phyloP scores from a whole-genome alignment of 495 filamentous ascomycete genomes.

The Talaromyces adpressus region DNA sequence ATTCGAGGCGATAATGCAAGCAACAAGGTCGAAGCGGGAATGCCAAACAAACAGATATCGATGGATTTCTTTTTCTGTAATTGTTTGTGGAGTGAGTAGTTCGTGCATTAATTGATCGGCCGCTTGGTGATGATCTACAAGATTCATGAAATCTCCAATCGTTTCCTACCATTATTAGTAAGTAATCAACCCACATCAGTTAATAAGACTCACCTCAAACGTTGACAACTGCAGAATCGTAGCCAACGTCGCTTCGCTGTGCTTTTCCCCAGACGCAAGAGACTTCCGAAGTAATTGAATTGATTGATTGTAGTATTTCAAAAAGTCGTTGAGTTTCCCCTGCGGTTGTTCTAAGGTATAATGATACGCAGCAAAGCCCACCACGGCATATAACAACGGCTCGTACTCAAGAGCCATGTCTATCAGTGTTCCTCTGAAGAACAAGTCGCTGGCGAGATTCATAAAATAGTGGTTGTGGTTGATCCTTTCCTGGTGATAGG shows the following conservation, averaged over 20 bases:
- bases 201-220: slow-evolving; percentile 64
- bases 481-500: slow-evolving; percentile 68
- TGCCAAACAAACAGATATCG: slow-evolving; percentile 81
- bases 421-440: slow-evolving; percentile 64
- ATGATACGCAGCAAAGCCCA: slow-evolving; percentile 89
- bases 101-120: slow-evolving; percentile 74
- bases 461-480: slow-evolving; percentile 76
- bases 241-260: slow-evolving; percentile 68
- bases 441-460: slow-evolving; percentile 56
- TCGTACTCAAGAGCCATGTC: slow-evolving; percentile 71
- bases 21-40: slow-evolving; percentile 78
- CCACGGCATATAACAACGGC: slow-evolving; percentile 78
- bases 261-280: slow-evolving; percentile 59
- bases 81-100: slow-evolving; percentile 69
- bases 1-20: slow-evolving; percentile 72
- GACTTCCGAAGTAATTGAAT: slow-evolving; percentile 68
- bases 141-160: slow-evolving; percentile 87
- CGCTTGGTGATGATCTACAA: slow-evolving; percentile 87
- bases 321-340: slow-evolving; percentile 71
- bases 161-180: slow-evolving; percentile 60
- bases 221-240: slow-evolving; percentile 89
- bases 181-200: not conserved
- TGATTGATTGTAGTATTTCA: slow-evolving; percentile 85
- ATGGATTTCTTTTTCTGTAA: slow-evolving; percentile 59
- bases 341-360: slow-evolving; percentile 59